Percentiles rank a stretch among this genome's conserved stretches.
Conservation (phyloP, 2,329 filamentous ascomycete genomes). For the Ceratocystis harringtonii region DNA sequence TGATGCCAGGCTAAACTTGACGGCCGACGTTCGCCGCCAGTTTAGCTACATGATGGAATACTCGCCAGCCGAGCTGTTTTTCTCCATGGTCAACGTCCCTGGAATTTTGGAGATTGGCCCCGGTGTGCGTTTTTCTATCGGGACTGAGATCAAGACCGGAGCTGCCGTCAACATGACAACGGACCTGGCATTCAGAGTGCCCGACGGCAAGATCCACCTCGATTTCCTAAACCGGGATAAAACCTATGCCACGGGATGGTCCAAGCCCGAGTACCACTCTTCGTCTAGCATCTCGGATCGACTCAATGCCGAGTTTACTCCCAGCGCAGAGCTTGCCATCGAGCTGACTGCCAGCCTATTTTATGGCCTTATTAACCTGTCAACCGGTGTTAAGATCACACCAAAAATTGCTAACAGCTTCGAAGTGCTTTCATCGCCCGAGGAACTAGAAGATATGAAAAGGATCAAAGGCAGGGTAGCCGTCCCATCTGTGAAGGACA, state of each 20-base stretch:
- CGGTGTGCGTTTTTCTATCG: slow-evolving; percentile 26
- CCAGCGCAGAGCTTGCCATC: slow-evolving; percentile 26
- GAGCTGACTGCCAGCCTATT: slow-evolving; percentile 27
- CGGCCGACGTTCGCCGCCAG: slow-evolving; percentile 24
- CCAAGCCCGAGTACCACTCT: slow-evolving; percentile 24
- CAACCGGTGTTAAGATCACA: slow-evolving; percentile 26
- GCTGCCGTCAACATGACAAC: slow-evolving; percentile 24
- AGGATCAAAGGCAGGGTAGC: slow-evolving; percentile 20
- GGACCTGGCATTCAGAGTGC: slow-evolving; percentile 24
- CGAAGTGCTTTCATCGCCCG: slow-evolving; percentile 5
- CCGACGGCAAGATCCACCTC: slow-evolving; percentile 27
- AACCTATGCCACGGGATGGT: slow-evolving; percentile 25
- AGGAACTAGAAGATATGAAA: slow-evolving; percentile 16
- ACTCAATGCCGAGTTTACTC: slow-evolving; percentile 24
- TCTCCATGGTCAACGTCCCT: slow-evolving; percentile 27
- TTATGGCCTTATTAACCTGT: slow-evolving; percentile 25
- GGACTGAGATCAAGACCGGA: slow-evolving; percentile 25
- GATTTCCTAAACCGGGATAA: slow-evolving; percentile 25
- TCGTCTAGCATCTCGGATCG: slow-evolving; percentile 25
- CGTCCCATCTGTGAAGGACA: not conserved
- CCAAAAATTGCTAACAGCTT: slow-evolving; percentile 28
- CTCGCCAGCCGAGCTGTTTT: slow-evolving; percentile 26
- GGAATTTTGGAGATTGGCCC: slow-evolving; percentile 28
- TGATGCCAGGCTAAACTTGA: slow-evolving; percentile 26
- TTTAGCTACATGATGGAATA: slow-evolving; percentile 26